Percentiles rank a stretch among this genome's conserved stretches.
Evolutionary conservation across 2,329 filamentous ascomycete genomes (phyloP).

Genomic region (Calycina herbarum): DNA sequence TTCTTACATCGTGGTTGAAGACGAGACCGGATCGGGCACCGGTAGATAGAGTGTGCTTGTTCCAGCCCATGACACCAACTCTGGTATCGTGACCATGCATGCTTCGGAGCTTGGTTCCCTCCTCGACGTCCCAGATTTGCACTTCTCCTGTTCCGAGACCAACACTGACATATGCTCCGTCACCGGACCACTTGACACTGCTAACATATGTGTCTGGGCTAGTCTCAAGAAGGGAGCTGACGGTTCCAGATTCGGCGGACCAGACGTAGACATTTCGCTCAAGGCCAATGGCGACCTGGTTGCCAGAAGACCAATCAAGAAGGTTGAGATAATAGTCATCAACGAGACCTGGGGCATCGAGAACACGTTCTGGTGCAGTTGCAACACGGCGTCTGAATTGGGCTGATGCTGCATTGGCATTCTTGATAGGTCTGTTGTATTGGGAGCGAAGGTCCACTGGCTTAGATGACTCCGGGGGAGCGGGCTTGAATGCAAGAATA

Average conservation of each 20-base stretch:
- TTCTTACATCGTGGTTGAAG: conserved; percentile 97
- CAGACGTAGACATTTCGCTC: conserved; percentile 98
- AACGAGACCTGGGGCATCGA: conserved; percentile 92
- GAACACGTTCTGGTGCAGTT: conserved; percentile 90
- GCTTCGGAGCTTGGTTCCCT: conserved; percentile 91
- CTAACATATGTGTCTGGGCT: conserved; percentile 91
- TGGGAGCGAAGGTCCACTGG: conserved; percentile 96
- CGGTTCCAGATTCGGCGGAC: conserved; percentile 91
- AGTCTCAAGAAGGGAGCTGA: conserved; percentile 86
- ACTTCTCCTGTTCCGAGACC: conserved; percentile 94
- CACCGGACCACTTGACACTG: conserved; percentile 98
- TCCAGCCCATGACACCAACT: conserved; percentile 98
- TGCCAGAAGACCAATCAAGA: conserved; percentile 95
- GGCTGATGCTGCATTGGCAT: conserved; percentile 69
- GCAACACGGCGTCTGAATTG: conserved; percentile 91
- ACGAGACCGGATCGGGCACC: conserved; percentile 93
- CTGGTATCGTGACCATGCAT: conserved; percentile 98
- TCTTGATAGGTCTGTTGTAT: conserved; percentile 94
- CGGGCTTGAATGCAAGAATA: conserved; percentile 97
- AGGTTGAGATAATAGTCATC: conserved; percentile 99
- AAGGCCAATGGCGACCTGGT: conserved; percentile 96
- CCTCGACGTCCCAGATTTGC: conserved; percentile 98
- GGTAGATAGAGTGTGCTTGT: conserved; percentile 95
- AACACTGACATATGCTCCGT: conserved; percentile 94
- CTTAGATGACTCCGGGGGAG: conserved; percentile 96